phyloP scores from a whole-genome alignment of 495 filamentous ascomycete genomes.

The Xylaria flabelliformis region DNA sequence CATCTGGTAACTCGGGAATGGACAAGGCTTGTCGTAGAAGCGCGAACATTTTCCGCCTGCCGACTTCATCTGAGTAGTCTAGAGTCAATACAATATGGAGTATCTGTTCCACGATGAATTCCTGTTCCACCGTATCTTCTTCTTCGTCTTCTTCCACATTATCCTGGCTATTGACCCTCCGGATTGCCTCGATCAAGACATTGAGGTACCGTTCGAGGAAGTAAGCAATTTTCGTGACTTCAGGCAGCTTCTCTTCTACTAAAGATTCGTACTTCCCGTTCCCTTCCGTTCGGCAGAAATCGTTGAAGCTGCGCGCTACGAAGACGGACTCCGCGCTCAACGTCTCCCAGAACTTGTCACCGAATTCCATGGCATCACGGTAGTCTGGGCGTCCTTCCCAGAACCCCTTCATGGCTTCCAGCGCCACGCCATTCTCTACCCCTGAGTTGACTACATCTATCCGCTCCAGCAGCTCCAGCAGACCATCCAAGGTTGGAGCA shows the following conservation, averaged over 20 bases:
- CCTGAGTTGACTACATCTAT: slow-evolving; percentile 93
- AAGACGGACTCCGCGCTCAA: slow-evolving; percentile 87
- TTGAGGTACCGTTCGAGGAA: slow-evolving; percentile 81
- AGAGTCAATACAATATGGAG: slow-evolving; percentile 89
- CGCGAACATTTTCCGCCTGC: slow-evolving; percentile 91
- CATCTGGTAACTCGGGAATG: slow-evolving; percentile 86
- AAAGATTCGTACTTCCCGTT: slow-evolving; percentile 73
- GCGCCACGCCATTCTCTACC: slow-evolving; percentile 84
- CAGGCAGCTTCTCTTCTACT: slow-evolving; percentile 91
- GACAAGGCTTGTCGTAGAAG: slow-evolving; percentile 84
- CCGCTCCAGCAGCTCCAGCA: slow-evolving; percentile 90
- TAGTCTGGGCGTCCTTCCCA: slow-evolving; percentile 96
- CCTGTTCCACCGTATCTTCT: slow-evolving; percentile 81
- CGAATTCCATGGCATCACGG: slow-evolving; percentile 77
- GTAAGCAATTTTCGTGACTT: slow-evolving; percentile 87
- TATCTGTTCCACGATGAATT: slow-evolving; percentile 94
- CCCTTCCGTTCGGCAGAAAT: slow-evolving; percentile 78
- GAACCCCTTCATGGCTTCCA: slow-evolving; percentile 93
- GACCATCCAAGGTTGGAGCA: slow-evolving; percentile 71
- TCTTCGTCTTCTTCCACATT: slow-evolving; percentile 68
- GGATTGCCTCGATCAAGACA: slow-evolving; percentile 72
- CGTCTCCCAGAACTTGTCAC: slow-evolving; percentile 86
- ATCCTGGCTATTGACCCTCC: slow-evolving; percentile 60
- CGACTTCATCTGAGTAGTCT: slow-evolving; percentile 95
- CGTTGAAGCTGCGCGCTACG: slow-evolving; percentile 88